Evolutionary conservation across 805 yeast species (phyloP), one percentile per base, ranked within the genome.

Genomic region (Ogataea trehaloabstinens): DNA sequence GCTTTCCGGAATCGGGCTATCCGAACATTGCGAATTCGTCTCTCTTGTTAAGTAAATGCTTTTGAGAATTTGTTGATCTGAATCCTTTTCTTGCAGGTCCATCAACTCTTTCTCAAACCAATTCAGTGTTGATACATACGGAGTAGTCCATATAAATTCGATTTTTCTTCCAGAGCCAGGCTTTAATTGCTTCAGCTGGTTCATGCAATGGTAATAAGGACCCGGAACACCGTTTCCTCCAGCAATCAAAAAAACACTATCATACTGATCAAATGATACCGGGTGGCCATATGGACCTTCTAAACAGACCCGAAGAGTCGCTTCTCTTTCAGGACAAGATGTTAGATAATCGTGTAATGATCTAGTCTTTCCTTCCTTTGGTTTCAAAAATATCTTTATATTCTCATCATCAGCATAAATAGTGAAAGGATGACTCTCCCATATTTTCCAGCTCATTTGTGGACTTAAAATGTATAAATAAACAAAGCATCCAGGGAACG

Each of bases 401-500:
- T 46, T 41, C 4, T 40, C 31, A 2, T 37, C 49, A 24, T 41
- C 38, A 4, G 45, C 25, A 29, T 67, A 24, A 56, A 60, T 42
- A 57, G 84, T 76, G 53, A 80, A 80, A 1, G 86, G 86, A 52
- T 80, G 85, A 2, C 82, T 76, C 46, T 80, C 83, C 77, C 82
- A 75, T 43, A 78, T 64, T 37, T 71, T 61, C 41, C 61, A 48
- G 28, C 69, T 66, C 17, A 49, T 42, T 2, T 24, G 19, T 1
- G 38, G 30, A 25, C 54, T 59, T 6, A 75, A 50, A 41, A 74
- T 63, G 49, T 78, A 76, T 18, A 80, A 54, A 46, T 73, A 80
- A 6, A 74, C 74, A 56, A 74, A 80, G 24, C 80, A 80, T 3
- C 85, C 85, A 0, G 83, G 81, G 30, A 60, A 56, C 3, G 70